A percentile compares a stretch with the other conserved stretches of the same genome.
Evolutionary conservation across 2,329 filamentous ascomycete species (phyloP).

Genomic region (Xylariaceae sp.): DNA sequence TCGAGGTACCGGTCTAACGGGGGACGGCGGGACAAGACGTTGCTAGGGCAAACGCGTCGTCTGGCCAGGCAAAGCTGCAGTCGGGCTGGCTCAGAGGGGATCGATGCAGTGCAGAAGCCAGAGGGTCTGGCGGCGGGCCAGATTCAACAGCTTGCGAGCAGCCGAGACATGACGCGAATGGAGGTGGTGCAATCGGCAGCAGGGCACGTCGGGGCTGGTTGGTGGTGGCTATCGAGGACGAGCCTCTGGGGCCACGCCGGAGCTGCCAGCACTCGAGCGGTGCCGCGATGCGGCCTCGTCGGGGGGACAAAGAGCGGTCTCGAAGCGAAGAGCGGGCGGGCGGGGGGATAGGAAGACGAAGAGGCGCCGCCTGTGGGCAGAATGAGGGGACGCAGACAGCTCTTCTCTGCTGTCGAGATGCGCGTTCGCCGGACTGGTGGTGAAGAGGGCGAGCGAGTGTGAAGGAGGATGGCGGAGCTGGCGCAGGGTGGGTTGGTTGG

Average conservation of each 20-base stretch:
- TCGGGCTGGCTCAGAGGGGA: constrained; percentile 13
- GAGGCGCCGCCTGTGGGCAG: not conserved
- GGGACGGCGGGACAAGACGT: constrained; percentile 5
- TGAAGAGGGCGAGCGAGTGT: too few species aligned
- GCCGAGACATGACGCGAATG: constrained; percentile 30
- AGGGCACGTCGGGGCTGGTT: constrained; percentile 14
- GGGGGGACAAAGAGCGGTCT: constrained; percentile 11
- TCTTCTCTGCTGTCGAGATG: too few species aligned
- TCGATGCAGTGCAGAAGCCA: constrained; percentile 23
- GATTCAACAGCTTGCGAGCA: constrained; percentile 29
- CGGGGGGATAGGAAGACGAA: not conserved
- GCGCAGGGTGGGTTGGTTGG: too few species aligned
- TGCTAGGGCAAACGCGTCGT: constrained; percentile 22
- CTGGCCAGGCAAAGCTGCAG: constrained; percentile 9
- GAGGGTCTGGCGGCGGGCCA: constrained; percentile 30
- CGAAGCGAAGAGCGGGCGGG: too few species aligned
- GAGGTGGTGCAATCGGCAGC: constrained; percentile 14
- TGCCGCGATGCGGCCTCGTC: constrained; percentile 8
- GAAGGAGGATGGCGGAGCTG: too few species aligned
- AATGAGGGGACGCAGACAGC: not conserved
- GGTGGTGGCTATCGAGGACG: constrained; percentile 13
- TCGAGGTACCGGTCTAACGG: constrained; percentile 8
- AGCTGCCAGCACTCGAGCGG: constrained; percentile 13
- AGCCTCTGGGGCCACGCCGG: constrained; percentile 15
- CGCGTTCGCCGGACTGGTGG: too few species aligned